Conservation (phyloP, 192 early-diverging fungal species). For the Glomus cerebriforme region DNA sequence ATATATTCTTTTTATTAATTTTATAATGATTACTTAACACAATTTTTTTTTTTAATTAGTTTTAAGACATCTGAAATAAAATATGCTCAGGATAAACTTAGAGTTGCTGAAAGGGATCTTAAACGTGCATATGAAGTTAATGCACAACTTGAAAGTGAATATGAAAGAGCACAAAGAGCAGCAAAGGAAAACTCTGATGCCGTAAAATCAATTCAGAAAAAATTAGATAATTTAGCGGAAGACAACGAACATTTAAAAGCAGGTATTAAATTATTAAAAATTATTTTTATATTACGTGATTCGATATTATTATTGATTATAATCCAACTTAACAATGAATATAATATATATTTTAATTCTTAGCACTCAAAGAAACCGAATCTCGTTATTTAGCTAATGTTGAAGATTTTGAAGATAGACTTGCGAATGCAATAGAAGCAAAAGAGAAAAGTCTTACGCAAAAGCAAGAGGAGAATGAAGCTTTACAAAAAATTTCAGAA, state of each 20-base stretch:
- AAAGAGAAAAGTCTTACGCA: conserved; percentile 40
- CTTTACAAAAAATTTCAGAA: conserved; percentile 45
- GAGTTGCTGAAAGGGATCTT: conserved; percentile 39
- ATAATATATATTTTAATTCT: too few relatives aligned
- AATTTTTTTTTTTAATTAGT: conserved; percentile 27
- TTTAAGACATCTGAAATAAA: conserved; percentile 21
- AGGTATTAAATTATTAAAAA: too few relatives aligned
- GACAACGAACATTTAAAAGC: conserved; percentile 31
- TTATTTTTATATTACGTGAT: too few relatives aligned
- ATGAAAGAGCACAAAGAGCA: not conserved
- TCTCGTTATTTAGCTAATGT: conserved; percentile 6
- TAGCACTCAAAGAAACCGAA: conserved; percentile 37
- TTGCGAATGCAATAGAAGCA: conserved; percentile 40
- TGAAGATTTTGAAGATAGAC: conserved; percentile 38
- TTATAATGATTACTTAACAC: not conserved
- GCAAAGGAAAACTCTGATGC: conserved; percentile 28
- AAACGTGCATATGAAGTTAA: conserved; percentile 39
- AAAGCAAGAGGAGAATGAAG: conserved; percentile 52
- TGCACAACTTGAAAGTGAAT: conserved; percentile 35
- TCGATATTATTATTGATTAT: too few relatives aligned
- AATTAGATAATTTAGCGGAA: conserved; percentile 16
- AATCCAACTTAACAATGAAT: too few relatives aligned
- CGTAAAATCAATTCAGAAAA: conserved; percentile 17
- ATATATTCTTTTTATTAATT: not conserved
- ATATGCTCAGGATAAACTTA: conserved; percentile 29